Evolutionary conservation across 2,329 filamentous ascomycete species (phyloP), one percentile per base, ranked within the genome.

Genomic region (Cryphonectria parasitica): DNA sequence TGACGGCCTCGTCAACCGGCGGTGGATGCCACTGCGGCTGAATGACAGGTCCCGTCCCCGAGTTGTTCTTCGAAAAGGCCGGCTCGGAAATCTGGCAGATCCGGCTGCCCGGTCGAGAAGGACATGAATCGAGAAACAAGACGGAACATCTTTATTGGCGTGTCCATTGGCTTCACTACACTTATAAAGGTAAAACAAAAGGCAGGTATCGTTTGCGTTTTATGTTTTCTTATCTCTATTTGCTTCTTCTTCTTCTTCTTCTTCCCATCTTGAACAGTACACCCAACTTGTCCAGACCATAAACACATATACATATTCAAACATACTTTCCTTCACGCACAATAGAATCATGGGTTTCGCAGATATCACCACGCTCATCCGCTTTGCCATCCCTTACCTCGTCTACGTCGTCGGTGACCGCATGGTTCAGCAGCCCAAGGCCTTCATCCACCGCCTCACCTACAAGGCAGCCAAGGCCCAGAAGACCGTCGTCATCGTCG

Each of bases 401-500:
- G 0, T 69, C 1, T 66, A 28, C 2, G n/a, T 10, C 13, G 17
- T 43, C n/a, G 17, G 65, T 22, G 62, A 22, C 11, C 52, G 56
- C 3, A 39, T 69, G 19, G 17, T 34, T 19, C 56, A 67, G 19
- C 54, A 45, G 41, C 65, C 66, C 34, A 17, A 1, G 8, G 41
- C 41, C n/a, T 49, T 54, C 15, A 5, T 69, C 10, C 68, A 69
- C 19, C 54, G 28, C 7, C n/a, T 66, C 13, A 28, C 58, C 15
- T 69, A 69, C 63, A 41, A 43, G 22, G 45, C 41, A 6, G 36
- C 49, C 8, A 15, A 54, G 10, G 56, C 41, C 3, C 72, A 79
- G 52, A 77, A 80, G 64, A 88, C 85, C 69, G 83, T 90, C 58
- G 82, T 89, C 71, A 80, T 89, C 11, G 76, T 90, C 36, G 88